Evolutionary conservation across 306 rosid genomes (phyloP), one percentile per base, ranked within the genome.

Genomic region (Trifolium dubium): DNA sequence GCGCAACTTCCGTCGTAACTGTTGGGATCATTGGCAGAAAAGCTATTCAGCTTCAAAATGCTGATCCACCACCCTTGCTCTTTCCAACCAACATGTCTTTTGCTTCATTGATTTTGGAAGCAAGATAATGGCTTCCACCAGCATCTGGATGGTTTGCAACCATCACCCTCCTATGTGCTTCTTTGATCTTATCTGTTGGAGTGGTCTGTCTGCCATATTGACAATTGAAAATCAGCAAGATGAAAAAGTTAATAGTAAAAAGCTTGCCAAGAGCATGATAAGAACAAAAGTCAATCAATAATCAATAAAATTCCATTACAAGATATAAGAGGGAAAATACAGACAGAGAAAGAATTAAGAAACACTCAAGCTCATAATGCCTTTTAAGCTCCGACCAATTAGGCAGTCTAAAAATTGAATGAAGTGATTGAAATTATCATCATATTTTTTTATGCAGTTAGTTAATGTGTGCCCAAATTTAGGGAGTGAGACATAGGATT

Each of bases 141-240:
- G 97, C 93, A 76, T 93, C 98, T 2, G 98, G 98, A 87, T 93
- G 97, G 82, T 93, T 93, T 30, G 98, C 98, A 30, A 91, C 86
- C 97, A 93, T 93, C 83, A 93, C 97, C 87, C 89, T 93, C 81
- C 96, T 83, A 69, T 93, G 98, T 8, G 98, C 97, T 85, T 89
- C 97, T 77, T 77, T 86, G 19, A 93, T 82, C 81, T 93, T 91
- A 23, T 91, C 96, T 3, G 64, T 56, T 9, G 96, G 87, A 12
- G 86, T 84, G 54, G 82, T 78, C 67, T 85, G 93, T 78, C 97
- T 91, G 86, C 28, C 59, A 78, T 3, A 13, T 31, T 40, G 31
- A 64, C 58, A 40, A 31, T 19, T 23, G 34, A 71, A 73, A 80
- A 43, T 72, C 85, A 80, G 66, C 71, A 66, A 14, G 60, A 60